Conservation (phyloP, 768 basidiomycete species). For the Leucogyrophana mollusca region DNA sequence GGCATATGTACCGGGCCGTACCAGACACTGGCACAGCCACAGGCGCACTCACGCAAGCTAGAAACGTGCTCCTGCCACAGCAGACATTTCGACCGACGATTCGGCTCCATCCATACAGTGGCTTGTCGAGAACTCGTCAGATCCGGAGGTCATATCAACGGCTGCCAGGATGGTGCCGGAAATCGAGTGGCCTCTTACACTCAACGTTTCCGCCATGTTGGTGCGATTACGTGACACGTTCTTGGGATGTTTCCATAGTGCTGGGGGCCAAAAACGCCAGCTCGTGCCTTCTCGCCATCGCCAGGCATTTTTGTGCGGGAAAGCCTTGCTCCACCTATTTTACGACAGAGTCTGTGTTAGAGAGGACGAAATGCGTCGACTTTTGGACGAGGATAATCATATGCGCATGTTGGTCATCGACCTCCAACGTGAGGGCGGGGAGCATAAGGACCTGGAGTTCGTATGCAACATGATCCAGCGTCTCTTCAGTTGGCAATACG, state of each 20-base stretch:
- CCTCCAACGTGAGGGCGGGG: neutral
- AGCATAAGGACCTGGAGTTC: neutral
- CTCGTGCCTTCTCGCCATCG: neutral
- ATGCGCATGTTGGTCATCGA: slow-evolving; percentile 1
- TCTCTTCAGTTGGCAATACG: neutral
- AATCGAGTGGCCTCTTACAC: neutral
- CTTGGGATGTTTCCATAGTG: neutral
- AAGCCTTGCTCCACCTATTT: neutral
- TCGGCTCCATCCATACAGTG: neutral
- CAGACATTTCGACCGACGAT: no score
- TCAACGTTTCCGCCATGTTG: neutral
- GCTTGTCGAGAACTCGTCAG: slow-evolving; percentile 1
- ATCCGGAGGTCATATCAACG: neutral
- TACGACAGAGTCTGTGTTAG: neutral
- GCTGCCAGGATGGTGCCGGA: slow-evolving; percentile 4
- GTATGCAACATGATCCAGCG: slow-evolving; percentile 2
- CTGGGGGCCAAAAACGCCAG: neutral
- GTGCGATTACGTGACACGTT: slow-evolving; percentile 2
- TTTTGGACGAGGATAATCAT: no score
- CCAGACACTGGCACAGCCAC: no score
- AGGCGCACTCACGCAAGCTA: no score
- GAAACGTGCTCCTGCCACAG: no score
- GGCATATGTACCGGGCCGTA: no score
- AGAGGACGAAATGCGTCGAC: no score
- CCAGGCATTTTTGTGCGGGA: slow-evolving; percentile 2